phyloP scores from a whole-genome alignment of 2,329 filamentous ascomycete genomes.

The Arthrobotrys sphaeroides region DNA sequence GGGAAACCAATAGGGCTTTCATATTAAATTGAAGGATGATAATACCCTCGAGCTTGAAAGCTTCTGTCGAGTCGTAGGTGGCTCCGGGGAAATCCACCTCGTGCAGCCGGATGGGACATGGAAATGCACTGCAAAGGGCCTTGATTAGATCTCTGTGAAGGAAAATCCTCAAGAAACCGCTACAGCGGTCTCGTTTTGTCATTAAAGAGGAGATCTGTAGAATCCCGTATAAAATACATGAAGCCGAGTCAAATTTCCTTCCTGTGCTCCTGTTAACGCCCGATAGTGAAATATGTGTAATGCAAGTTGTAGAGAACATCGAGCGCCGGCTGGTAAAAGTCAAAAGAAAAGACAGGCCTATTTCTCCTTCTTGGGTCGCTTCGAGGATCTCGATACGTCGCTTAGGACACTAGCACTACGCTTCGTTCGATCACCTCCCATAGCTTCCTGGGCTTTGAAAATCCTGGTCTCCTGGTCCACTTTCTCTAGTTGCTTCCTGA shows the following conservation, averaged over 20 bases:
- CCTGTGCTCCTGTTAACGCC: constrained; percentile 5
- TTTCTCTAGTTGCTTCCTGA: constrained; percentile 79
- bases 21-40: constrained; percentile 23
- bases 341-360: not conserved
- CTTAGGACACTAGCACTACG: constrained; percentile 46
- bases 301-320: not conserved
- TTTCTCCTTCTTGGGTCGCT: constrained; percentile 52
- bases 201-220: constrained; percentile 9
- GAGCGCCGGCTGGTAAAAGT: not conserved
- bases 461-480: constrained; percentile 65
- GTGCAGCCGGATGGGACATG: constrained; percentile 27
- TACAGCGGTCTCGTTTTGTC: not conserved
- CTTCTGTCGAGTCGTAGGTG: constrained; percentile 40
- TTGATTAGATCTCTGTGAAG: constrained; percentile 6
- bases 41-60: constrained; percentile 33
- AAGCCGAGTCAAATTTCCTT: not conserved
- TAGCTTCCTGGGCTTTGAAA: constrained; percentile 56
- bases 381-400: constrained; percentile 47
- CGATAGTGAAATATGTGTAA: not conserved
- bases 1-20: constrained; percentile 25
- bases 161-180: not conserved
- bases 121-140: constrained; percentile 15
- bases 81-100: constrained; percentile 27
- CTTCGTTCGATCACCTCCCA: constrained; percentile 18
- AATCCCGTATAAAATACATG: constrained; percentile 12